A percentile compares a stretch with the other conserved stretches of the same genome.
phyloP scores from a whole-genome alignment of 345 rosid genomes.

The Turritis glabra region DNA sequence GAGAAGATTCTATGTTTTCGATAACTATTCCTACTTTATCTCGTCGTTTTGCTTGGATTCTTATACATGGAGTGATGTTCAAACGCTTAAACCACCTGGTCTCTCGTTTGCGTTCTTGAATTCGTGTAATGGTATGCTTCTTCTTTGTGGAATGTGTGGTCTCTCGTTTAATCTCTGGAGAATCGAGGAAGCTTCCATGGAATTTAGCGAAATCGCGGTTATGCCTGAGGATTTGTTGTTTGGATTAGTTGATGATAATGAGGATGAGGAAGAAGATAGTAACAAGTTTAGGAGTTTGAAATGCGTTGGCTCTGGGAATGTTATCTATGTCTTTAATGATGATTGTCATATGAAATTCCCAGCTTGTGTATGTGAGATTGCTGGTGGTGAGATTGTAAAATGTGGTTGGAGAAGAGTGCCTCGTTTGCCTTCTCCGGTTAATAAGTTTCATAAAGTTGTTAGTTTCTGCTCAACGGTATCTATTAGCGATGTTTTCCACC shows the following conservation, averaged over 20 bases:
- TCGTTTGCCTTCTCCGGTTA: conserved; percentile 68
- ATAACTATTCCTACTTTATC: conserved; percentile 53
- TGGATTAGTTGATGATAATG: conserved; percentile 63
- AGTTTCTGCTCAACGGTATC: conserved; percentile 73
- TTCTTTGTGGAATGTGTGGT: conserved; percentile 74
- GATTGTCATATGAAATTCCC: conserved; percentile 81
- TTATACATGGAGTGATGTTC: conserved; percentile 66
- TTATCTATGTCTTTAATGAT: conserved; percentile 76
- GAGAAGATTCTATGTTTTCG: conserved; percentile 62
- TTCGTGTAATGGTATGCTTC: conserved; percentile 57
- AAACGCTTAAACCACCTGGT: conserved; percentile 78
- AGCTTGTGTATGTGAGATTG: conserved; percentile 80
- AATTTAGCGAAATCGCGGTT: conserved; percentile 64
- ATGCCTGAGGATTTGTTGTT: conserved; percentile 67
- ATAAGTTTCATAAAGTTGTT: conserved; percentile 81
- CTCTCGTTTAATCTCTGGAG: conserved; percentile 74
- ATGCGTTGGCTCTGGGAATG: conserved; percentile 77
- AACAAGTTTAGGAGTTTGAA: conserved; percentile 74
- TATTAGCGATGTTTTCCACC: conserved; percentile 42
- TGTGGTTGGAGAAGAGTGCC: conserved; percentile 82
- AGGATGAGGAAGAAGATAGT: conserved; percentile 46
- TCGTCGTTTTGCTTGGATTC: conserved; percentile 61
- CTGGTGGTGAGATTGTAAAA: conserved; percentile 34
- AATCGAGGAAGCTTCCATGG: conserved; percentile 56
- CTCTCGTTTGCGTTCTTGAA: conserved; percentile 61